Conservation (phyloP, 495 filamentous ascomycete genomes). For the Penicillium riverlandense region DNA sequence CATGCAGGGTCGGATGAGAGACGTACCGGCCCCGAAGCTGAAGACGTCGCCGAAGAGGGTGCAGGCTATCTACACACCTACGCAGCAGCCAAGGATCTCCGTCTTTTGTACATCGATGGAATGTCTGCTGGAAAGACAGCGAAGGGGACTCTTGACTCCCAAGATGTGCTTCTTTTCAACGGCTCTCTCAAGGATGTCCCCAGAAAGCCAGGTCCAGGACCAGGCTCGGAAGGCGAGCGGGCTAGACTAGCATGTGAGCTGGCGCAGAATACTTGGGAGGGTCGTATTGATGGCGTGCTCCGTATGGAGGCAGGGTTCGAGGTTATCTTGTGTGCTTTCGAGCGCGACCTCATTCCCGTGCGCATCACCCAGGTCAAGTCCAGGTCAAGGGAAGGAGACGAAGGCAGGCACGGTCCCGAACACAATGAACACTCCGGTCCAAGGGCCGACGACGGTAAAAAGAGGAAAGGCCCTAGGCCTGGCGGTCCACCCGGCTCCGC, state of each 20-base stretch:
- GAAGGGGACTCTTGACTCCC: constrained; percentile 55
- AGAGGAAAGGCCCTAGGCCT: constrained; percentile 3
- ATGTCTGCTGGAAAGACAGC: constrained; percentile 50
- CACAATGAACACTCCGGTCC: neutral
- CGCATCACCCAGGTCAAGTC: constrained; percentile 21
- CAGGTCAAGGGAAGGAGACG: constrained; percentile 1
- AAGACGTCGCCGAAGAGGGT: neutral
- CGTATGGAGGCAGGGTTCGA: constrained; percentile 67
- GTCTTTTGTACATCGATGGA: constrained; percentile 56
- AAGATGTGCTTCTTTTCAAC: constrained; percentile 46
- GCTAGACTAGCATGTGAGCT: constrained; percentile 45
- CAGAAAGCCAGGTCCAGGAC: constrained; percentile 8
- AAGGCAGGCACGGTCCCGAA: neutral
- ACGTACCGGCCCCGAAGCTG: neutral
- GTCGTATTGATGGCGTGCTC: constrained; percentile 50
- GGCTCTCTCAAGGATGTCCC: constrained; percentile 7
- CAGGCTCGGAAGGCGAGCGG: constrained; percentile 30
- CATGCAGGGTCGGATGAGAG: neutral
- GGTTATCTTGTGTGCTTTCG: constrained; percentile 60
- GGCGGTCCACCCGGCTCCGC: constrained; percentile 1
- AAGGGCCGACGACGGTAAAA: constrained; percentile 5
- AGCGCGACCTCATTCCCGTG: constrained; percentile 26
- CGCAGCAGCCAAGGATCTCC: constrained; percentile 38
- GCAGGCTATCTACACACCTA: constrained; percentile 53
- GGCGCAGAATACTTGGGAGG: constrained; percentile 36